phyloP scores from a whole-genome alignment of 495 filamentous ascomycete genomes.

The Xylaria sp. region DNA sequence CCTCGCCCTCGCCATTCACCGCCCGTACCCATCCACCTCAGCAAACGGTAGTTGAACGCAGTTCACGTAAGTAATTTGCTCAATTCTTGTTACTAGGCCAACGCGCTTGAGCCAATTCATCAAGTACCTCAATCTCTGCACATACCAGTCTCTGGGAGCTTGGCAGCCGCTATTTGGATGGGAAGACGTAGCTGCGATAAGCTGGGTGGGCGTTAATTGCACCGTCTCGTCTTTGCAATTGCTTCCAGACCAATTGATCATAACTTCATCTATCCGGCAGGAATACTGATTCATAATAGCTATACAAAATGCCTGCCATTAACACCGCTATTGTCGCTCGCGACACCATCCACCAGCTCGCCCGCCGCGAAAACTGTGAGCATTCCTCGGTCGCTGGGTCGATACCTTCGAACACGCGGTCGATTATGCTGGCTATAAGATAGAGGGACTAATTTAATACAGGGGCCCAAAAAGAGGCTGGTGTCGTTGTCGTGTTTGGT shows the following conservation, averaged over 20 bases:
- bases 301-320: slow-evolving; percentile 54
- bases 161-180: not conserved
- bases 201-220: not conserved
- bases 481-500: slow-evolving; percentile 62
- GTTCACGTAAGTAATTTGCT: slow-evolving; percentile 25
- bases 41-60: not conserved
- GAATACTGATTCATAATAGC: slow-evolving; percentile 33
- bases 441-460: slow-evolving; percentile 8
- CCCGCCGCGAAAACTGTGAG: slow-evolving; percentile 58
- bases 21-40: not conserved
- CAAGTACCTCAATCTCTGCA: not conserved
- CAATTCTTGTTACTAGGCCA: slow-evolving; percentile 6
- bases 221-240: not conserved
- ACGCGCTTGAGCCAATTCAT: slow-evolving; percentile 16
- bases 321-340: slow-evolving; percentile 55
- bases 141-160: not conserved
- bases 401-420: not conserved
- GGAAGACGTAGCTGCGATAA: not conserved
- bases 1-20: not conserved
- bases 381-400: slow-evolving; percentile 35
- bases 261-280: not conserved
- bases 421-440: not conserved
- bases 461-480: slow-evolving; percentile 54
- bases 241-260: not conserved
- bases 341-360: slow-evolving; percentile 52